phyloP scores from a whole-genome alignment of 164 flowering plant species.

The Piper betle region DNA sequence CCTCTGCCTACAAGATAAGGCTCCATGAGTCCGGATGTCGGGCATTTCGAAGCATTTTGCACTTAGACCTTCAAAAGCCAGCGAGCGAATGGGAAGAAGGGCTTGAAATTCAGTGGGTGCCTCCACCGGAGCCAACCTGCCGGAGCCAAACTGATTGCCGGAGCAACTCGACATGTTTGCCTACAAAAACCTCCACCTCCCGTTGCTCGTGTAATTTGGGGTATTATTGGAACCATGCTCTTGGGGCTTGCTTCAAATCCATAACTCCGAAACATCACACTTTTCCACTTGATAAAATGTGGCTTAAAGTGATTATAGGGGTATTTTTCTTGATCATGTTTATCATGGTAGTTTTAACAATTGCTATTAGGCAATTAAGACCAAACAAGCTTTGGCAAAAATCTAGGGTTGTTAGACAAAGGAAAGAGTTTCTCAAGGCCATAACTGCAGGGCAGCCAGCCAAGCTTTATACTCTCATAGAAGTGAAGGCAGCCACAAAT shows the following conservation, averaged over 20 bases:
- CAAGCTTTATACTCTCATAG: slow-evolving; percentile 28
- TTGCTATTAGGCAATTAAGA: slow-evolving; percentile 10
- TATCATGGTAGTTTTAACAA: slow-evolving; percentile 9
- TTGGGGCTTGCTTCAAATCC: slow-evolving; percentile 21
- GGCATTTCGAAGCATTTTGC: slow-evolving; percentile 55
- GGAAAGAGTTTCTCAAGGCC: slow-evolving; percentile 35
- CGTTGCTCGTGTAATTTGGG: slow-evolving; percentile 45
- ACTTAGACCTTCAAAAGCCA: slow-evolving; percentile 26
- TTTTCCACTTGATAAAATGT: slow-evolving; percentile 5
- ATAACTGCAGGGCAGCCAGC: slow-evolving; percentile 31
- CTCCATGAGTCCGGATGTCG: slow-evolving; percentile 49
- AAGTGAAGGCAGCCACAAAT: slow-evolving; percentile 43
- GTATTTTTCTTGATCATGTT: slow-evolving; percentile 20
- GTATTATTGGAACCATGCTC: slow-evolving; percentile 29
- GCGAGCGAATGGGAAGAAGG: slow-evolving; percentile 53
- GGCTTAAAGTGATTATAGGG: slow-evolving; percentile 20
- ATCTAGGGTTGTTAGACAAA: slow-evolving; percentile 25
- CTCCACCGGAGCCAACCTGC: slow-evolving; percentile 48
- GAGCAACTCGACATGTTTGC: slow-evolving; percentile 2
- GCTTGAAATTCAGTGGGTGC: slow-evolving; percentile 58
- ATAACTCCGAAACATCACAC: slow-evolving; percentile 10
- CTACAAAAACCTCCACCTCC: not conserved
- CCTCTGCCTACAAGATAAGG: slow-evolving; percentile 59
- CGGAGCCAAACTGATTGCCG: slow-evolving; percentile 38
- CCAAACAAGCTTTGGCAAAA: slow-evolving; percentile 10